phyloP scores from a whole-genome alignment of 2,329 filamentous ascomycete genomes.

The Neonectria magnoliae region DNA sequence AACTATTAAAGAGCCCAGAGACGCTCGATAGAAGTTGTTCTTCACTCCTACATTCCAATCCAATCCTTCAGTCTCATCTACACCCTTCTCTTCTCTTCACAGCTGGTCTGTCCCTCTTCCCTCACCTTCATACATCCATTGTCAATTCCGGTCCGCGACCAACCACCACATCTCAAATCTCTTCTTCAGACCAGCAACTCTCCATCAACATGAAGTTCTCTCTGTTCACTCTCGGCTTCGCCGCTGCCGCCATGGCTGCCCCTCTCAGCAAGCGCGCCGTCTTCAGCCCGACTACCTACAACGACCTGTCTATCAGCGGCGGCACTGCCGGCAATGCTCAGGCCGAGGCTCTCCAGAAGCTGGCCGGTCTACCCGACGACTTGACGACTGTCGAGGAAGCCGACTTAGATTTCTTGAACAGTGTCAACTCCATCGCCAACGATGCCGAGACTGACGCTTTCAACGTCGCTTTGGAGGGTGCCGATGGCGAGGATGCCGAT shows the following conservation, averaged over 20 bases:
- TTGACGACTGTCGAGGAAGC: slow-evolving; percentile 54
- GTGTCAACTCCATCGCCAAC: slow-evolving; percentile 63
- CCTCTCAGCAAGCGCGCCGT: slow-evolving; percentile 45
- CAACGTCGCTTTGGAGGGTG: slow-evolving; percentile 63
- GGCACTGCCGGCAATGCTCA: slow-evolving; percentile 58
- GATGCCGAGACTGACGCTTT: slow-evolving; percentile 63
- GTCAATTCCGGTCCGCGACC: not conserved
- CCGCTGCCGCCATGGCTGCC: slow-evolving; percentile 41
- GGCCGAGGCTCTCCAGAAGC: slow-evolving; percentile 54
- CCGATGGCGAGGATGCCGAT: slow-evolving; percentile 55
- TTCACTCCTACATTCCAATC: not conserved
- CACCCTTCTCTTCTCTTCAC: slow-evolving; percentile 7
- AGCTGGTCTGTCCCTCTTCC: slow-evolving; percentile 9
- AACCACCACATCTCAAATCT: not conserved
- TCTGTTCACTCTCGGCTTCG: slow-evolving; percentile 41
- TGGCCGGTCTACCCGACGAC: slow-evolving; percentile 51
- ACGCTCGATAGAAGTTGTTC: not conserved
- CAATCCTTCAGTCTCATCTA: not conserved
- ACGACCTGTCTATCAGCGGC: slow-evolving; percentile 58
- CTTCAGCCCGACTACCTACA: slow-evolving; percentile 50
- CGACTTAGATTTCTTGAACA: slow-evolving; percentile 61
- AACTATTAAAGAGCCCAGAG: slow-evolving; percentile 11
- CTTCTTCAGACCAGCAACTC: not conserved
- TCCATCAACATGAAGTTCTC: slow-evolving; percentile 49
- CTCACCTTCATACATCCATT: not conserved